A percentile compares a stretch with the other conserved stretches of the same genome.
phyloP scores from a whole-genome alignment of 768 basidiomycete genomes.

The Lentinula raphanica region DNA sequence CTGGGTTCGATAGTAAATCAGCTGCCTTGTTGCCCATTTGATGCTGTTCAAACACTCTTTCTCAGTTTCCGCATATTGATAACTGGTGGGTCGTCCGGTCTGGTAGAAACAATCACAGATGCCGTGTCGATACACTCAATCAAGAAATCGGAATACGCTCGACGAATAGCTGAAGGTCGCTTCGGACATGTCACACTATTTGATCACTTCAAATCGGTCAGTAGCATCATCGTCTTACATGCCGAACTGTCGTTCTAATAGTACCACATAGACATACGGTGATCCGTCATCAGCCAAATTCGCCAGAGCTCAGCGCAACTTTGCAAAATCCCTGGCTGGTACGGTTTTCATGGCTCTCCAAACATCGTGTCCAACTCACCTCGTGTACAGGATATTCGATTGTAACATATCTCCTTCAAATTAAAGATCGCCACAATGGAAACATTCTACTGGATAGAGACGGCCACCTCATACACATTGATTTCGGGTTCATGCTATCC shows the following conservation, averaged over 20 bases:
- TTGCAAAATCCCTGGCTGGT: conserved; percentile 89
- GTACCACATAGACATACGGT: conserved; percentile 69
- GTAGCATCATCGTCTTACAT: conserved; percentile 21
- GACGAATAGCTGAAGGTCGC: conserved; percentile 72
- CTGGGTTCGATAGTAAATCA: conserved; percentile 85
- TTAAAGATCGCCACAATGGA: conserved; percentile 98
- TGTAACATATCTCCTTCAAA: conserved; percentile 93
- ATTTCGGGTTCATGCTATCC: conserved; percentile 96
- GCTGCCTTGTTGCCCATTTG: neutral
- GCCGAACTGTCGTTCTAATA: neutral
- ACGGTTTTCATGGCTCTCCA: conserved; percentile 10
- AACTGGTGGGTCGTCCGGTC: conserved; percentile 85
- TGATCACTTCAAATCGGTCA: conserved; percentile 86
- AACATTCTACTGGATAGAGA: conserved; percentile 96
- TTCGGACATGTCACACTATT: conserved; percentile 84
- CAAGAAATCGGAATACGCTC: conserved; percentile 97
- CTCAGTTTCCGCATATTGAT: conserved; percentile 91
- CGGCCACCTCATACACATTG: conserved; percentile 93
- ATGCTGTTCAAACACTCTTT: neutral
- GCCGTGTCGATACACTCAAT: conserved; percentile 98
- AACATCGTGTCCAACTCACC: neutral
- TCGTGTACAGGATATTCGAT: conserved; percentile 74
- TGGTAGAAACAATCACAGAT: conserved; percentile 98
- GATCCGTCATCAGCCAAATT: conserved; percentile 84
- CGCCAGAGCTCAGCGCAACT: conserved; percentile 85